Evolutionary conservation across 108 stramenopile species (phyloP), one percentile per base, ranked within the genome.

Genomic region (Cyclostephanos tholiformis): DNA sequence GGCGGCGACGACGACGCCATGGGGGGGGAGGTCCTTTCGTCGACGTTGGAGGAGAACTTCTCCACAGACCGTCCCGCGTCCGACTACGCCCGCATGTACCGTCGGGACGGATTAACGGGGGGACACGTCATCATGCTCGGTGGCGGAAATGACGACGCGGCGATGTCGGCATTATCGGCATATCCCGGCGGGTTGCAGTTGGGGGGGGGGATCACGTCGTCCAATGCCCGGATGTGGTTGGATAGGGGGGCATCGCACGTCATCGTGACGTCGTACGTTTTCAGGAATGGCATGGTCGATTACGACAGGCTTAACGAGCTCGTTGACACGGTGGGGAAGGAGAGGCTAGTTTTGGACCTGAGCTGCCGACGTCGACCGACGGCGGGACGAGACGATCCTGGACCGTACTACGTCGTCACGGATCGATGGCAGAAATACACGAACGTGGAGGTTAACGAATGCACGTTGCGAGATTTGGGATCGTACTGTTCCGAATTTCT

Each of bases 111-210:
- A 35, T 74, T 99, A 46, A 82, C 74, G 0, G 99, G 98, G 14
- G 99, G 99, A 14, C 99, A 99, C 82, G 95, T 99, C 20, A 98
- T 99, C 60, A 98, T 96, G 96, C 88, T 99, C 30, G 98, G 98
- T 8, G 80, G 87, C 2, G 95, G 96, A 13, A 97, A 97, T 72
- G 65, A 85, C 50, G 91, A 96, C 57, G 96, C 97, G 16, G 95
- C 97, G 0, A 69, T 76, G 16, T 76, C 78, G 14, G 98, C 97
- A 0, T 73, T 98, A 25, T 13, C 55, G 17, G 96, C 94, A 9
- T 98, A 90, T 55, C 98, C 97, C 7, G 72, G 88, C 19, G 95
- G 94, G 0, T 70, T 99, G 9, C 99, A 99, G 60, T 84, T 99
- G 41, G 99, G 99, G 27, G 98, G 99, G 0, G 99, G 98, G 27